Evolutionary conservation across 352 stramenopile genomes (phyloP), one percentile per base, ranked within the genome.

Genomic region (Phytopythium sindhum): DNA sequence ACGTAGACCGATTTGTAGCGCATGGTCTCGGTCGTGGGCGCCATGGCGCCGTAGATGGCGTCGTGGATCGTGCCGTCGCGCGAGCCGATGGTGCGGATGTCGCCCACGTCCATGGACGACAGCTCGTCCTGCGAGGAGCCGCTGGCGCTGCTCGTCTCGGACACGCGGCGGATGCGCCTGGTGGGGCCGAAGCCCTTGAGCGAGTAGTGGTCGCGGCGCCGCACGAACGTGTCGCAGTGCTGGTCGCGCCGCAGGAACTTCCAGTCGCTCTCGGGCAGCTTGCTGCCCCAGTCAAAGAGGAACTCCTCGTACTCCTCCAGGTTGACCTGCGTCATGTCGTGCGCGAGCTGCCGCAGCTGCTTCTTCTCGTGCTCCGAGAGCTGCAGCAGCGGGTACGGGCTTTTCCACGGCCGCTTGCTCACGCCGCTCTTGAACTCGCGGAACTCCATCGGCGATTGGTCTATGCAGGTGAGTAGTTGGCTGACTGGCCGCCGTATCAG

Each of bases 61-160:
- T 64, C 59, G 29, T 78, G 61, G 21, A 80, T n/a, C 23, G 65
- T 57, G 17, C 69, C 73, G 28, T 65, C 50, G 19, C 77, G 33
- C 26, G 63, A 63, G 33, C 73, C 73, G 8, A 62, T 19, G 14
- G 60, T 61, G 26, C 33, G 42, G n/a, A 67, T 51, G 23, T 57
- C 59, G 35, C 51, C 33, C 28, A 47, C 61, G 53, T 61, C 51
- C 29, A 61, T 21, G 26, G 28, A 56, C 41, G 51, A 56, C 26
- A 64, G 48, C 59, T 56, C 48, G 21, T 66, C 61, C 31, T 66
- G 64, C 1, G 61, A 33, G 4, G 51, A 24, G 21, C 60, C 35
- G 26, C 56, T 61, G n/a, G 41, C 24, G 37, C 56, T 60, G 54
- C 33, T 61, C 37, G 56, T 61, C 14, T 42, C 56, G 21, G 56